These are phyloP conservation scores for Pichia phayaonensis DNA, from an alignment of 805 yeast species.

Conservation along the genomic window DNA sequence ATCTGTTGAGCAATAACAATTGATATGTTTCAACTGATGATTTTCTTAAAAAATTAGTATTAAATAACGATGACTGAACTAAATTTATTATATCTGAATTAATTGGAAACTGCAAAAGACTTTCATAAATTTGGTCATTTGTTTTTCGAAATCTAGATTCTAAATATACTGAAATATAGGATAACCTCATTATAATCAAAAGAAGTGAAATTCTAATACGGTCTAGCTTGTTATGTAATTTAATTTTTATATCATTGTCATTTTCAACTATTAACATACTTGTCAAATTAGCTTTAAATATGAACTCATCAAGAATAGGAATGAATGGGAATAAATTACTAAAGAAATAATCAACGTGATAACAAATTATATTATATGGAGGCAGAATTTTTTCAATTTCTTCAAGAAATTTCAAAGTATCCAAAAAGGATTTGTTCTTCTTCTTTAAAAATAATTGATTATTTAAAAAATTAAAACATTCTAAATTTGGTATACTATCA, in stretches of 20 bases:
- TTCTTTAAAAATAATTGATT: slow-evolving; percentile 1
- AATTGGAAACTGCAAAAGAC: slow-evolving; percentile 31
- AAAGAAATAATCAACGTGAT: slow-evolving; percentile 34
- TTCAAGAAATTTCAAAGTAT: background rate
- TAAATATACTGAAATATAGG: slow-evolving; percentile 20
- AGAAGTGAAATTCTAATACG: slow-evolving; percentile 20
- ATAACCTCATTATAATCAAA: slow-evolving; percentile 22
- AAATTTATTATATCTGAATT: slow-evolving; percentile 31
- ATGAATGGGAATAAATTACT: slow-evolving; percentile 35
- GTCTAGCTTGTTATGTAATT: slow-evolving; percentile 13
- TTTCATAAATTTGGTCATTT: background rate
- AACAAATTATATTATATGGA: slow-evolving; percentile 27
- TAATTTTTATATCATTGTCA: background rate
- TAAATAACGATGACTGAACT: slow-evolving; percentile 33
- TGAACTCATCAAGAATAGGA: slow-evolving; percentile 38
- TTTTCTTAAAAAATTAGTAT: slow-evolving; percentile 32
- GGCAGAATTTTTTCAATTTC: slow-evolving; percentile 20
- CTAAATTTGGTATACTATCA: background rate
- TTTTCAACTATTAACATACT: slow-evolving; percentile 25
- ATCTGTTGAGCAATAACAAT: slow-evolving; percentile 31
- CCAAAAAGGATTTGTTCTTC: background rate
- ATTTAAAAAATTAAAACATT: slow-evolving; percentile 3
- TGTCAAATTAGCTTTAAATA: slow-evolving; percentile 27
- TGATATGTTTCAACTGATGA: slow-evolving; percentile 38
- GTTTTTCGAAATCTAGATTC: slow-evolving; percentile 10